These are phyloP conservation scores for Bondarzewia mesenterica DNA, from an alignment of 1,284 basidiomycete genomes.

Conservation along the genomic window DNA sequence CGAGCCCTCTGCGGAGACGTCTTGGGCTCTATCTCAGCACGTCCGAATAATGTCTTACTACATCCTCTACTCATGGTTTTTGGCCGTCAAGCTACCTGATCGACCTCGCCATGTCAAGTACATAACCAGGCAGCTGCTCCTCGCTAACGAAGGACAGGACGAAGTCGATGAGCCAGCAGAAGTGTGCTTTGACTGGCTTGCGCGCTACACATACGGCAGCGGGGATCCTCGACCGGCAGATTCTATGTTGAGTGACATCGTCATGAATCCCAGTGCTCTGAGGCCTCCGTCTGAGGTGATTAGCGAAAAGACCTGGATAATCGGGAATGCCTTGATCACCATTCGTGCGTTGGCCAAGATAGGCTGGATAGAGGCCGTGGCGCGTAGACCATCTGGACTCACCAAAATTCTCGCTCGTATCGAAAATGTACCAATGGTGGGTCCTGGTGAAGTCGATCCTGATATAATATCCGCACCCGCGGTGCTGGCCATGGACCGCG, in stretches of 20 bases:
- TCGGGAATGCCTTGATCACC: slow-evolving; percentile 84
- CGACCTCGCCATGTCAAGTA: slow-evolving; percentile 79
- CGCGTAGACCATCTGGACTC: slow-evolving; percentile 85
- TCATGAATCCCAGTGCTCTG: slow-evolving; percentile 42
- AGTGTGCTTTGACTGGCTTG: slow-evolving; percentile 97
- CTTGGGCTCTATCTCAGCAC: slow-evolving; percentile 92
- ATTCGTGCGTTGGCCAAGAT: slow-evolving; percentile 66
- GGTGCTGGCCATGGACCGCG: slow-evolving; percentile 64
- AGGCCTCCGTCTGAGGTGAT: slow-evolving; percentile 29
- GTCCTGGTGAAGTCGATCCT: slow-evolving; percentile 75
- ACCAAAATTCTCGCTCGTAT: slow-evolving; percentile 83
- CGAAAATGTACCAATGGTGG: slow-evolving; percentile 85
- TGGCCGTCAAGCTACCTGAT: slow-evolving; percentile 82
- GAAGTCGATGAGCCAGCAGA: slow-evolving; percentile 87
- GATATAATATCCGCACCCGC: slow-evolving; percentile 70
- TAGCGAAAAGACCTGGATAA: slow-evolving; percentile 76
- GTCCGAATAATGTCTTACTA: slow-evolving; percentile 92
- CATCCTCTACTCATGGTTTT: slow-evolving; percentile 93
- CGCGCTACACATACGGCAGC: slow-evolving; percentile 90
- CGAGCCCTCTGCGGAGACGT: slow-evolving; percentile 50
- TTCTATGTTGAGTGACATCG: slow-evolving; percentile 72
- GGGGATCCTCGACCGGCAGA: slow-evolving; percentile 86
- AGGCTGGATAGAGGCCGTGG: slow-evolving; percentile 88
- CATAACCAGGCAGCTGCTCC: slow-evolving; percentile 81
- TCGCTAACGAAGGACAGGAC: slow-evolving; percentile 77